Evolutionary conservation across 2,329 filamentous ascomycete genomes (phyloP), one percentile per base, ranked within the genome.

Genomic region (Didymella segeticola): DNA sequence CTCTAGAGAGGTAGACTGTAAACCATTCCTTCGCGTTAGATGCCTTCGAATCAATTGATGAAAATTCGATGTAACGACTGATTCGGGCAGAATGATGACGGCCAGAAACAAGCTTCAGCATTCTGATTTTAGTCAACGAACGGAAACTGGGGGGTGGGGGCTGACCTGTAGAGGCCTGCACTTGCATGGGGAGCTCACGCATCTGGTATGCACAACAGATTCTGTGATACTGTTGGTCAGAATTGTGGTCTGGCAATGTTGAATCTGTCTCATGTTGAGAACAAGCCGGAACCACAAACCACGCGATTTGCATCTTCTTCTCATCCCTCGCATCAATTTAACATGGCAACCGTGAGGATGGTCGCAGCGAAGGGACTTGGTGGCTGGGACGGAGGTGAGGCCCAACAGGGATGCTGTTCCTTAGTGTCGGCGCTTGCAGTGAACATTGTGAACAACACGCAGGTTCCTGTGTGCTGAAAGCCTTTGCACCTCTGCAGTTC

Each of bases 341-440:
- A 37, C 39, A 39, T 56, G 51, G 47, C 27, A 19, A 43, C 34
- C 47, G 50, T 60, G 57, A 52, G 54, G 42, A 46, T 36, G 36
- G 46, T 46, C 49, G 41, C 42, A 51, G 58, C 58, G 57, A 57
- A 49, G 51, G 53, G 50, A 58, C 43, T 59, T 53, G 47, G 62
- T 63, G 66, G 65, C 63, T 67, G 64, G 61, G 51, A 53, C 46
- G 46, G 51, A 59, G 53, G 61, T 68, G 61, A 66, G 56, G 63
- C 54, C 57, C 56, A 55, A 53, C 67, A 65, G 56, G 67, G 67
- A 63, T 65, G 14, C 1, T 31, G 47, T 39, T 63, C 43, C 61
- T 54, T 70, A 64, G 66, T 64, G 64, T 61, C 61, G 65, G 69
- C 69, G 69, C 67, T 70, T 72, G 66, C 58, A 60, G 54, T 39